phyloP scores from a whole-genome alignment of 1,284 basidiomycete genomes.

The Heterobasidion irregulare region DNA sequence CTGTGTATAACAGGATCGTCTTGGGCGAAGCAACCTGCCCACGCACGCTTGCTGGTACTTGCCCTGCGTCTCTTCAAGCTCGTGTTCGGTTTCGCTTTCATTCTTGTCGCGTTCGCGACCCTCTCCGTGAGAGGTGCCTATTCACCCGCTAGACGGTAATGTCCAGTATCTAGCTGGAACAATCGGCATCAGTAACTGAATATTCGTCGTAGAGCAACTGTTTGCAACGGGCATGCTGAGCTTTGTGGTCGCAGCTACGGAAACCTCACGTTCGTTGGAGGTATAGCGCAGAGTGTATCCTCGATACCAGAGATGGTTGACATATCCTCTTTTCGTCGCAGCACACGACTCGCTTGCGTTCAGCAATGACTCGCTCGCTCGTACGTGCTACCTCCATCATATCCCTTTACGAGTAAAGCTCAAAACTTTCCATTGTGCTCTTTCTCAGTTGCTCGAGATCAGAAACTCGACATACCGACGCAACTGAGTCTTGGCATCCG shows the following conservation, averaged over 20 bases:
- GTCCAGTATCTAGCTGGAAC: no score
- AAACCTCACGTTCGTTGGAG: constrained; percentile 53
- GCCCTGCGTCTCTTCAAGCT: no score
- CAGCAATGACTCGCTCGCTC: constrained; percentile 35
- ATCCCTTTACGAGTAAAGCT: no score
- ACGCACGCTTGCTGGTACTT: no score
- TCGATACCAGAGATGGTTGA: not conserved
- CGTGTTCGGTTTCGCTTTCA: no score
- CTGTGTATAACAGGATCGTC: no score
- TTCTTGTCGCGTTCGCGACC: no score
- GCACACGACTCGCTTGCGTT: constrained; percentile 68
- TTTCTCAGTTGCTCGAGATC: constrained; percentile 43
- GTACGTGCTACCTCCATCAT: constrained; percentile 21
- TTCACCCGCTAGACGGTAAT: no score
- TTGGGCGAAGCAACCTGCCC: no score
- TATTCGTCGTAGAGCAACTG: constrained; percentile 7
- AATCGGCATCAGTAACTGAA: not conserved
- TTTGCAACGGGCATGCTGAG: constrained; percentile 48
- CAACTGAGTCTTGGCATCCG: constrained; percentile 65
- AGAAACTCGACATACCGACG: constrained; percentile 47
- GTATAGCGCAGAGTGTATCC: constrained; percentile 6
- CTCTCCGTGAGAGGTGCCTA: no score
- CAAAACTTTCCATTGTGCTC: no score
- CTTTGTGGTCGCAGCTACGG: constrained; percentile 55
- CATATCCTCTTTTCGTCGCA: constrained; percentile 5